Conservation (phyloP, 2,329 filamentous ascomycete genomes). For the Ophiostoma fasciatum region DNA sequence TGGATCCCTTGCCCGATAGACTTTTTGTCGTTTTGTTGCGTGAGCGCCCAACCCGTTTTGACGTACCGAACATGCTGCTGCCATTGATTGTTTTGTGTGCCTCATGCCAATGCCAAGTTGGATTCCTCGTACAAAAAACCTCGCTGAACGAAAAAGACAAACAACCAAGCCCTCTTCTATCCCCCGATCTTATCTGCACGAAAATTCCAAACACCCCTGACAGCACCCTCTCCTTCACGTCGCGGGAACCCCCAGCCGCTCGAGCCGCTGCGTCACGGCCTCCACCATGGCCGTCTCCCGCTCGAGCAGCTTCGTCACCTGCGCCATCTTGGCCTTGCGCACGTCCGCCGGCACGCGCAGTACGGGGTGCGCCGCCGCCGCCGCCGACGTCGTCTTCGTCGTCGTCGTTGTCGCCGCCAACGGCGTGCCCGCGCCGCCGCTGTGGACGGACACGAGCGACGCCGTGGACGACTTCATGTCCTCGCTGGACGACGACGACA, state of each 20-base stretch:
- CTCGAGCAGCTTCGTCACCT: slow-evolving; percentile 49
- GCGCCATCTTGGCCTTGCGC: slow-evolving; percentile 45
- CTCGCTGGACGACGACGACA: background rate
- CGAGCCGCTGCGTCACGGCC: slow-evolving; percentile 46
- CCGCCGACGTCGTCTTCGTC: slow-evolving; percentile 6
- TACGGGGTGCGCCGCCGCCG: slow-evolving; percentile 16
- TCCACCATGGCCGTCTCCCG: slow-evolving; percentile 55
- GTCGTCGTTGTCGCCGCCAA: slow-evolving; percentile 10
- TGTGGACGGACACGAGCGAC: slow-evolving; percentile 2
- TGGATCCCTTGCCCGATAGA: too few species aligned
- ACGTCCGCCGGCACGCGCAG: slow-evolving; percentile 44
- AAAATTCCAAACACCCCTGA: too few species aligned
- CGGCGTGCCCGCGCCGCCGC: slow-evolving; percentile 15
- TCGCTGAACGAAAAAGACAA: too few species aligned
- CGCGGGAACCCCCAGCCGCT: slow-evolving; percentile 31
- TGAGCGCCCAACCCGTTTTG: too few species aligned
- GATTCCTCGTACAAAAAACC: too few species aligned
- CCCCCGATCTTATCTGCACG: too few species aligned
- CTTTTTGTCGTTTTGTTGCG: too few species aligned
- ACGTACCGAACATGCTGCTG: too few species aligned
- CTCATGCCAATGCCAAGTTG: too few species aligned
- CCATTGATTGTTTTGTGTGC: too few species aligned
- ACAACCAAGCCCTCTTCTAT: too few species aligned
- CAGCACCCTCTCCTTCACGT: slow-evolving; percentile 6
- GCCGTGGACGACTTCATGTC: slow-evolving; percentile 5